These are phyloP conservation scores for Cucurbita moschata DNA, from an alignment of 306 rosid species.

Conservation along the genomic window DNA sequence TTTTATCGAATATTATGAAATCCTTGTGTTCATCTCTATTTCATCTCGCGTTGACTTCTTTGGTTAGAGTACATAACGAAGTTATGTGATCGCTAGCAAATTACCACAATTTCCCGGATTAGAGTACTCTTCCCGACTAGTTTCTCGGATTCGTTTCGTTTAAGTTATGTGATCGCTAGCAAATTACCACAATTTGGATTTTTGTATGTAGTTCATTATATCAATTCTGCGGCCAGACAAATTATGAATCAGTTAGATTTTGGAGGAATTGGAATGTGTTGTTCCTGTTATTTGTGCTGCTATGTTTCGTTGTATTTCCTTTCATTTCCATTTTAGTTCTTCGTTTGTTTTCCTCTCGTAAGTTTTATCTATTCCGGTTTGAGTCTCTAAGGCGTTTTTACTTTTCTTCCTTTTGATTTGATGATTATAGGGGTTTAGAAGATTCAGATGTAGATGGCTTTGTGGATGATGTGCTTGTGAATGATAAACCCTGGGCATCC, in stretches of 20 bases:
- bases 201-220: not conserved
- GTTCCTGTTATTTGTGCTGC: not conserved
- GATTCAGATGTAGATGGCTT: slow-evolving; percentile 61
- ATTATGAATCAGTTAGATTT: not conserved
- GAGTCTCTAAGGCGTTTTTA: slow-evolving; percentile 7
- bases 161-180: not conserved
- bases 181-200: not conserved
- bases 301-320: not conserved
- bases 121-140: not conserved
- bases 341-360: not conserved
- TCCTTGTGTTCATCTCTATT: not conserved
- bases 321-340: not conserved
- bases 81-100: not conserved
- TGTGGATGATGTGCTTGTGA: slow-evolving; percentile 74
- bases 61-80: not conserved
- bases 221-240: not conserved
- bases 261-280: not conserved
- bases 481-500: slow-evolving; percentile 46
- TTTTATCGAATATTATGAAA: not conserved
- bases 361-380: not conserved
- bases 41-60: not conserved
- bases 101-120: too few species aligned
- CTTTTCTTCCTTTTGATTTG: not conserved
- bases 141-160: not conserved
- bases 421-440: slow-evolving; percentile 44